Base-by-base conservation (phyloP, 129 eudicot species). In the Rutidosis leptorrhynchoides region DNA sequence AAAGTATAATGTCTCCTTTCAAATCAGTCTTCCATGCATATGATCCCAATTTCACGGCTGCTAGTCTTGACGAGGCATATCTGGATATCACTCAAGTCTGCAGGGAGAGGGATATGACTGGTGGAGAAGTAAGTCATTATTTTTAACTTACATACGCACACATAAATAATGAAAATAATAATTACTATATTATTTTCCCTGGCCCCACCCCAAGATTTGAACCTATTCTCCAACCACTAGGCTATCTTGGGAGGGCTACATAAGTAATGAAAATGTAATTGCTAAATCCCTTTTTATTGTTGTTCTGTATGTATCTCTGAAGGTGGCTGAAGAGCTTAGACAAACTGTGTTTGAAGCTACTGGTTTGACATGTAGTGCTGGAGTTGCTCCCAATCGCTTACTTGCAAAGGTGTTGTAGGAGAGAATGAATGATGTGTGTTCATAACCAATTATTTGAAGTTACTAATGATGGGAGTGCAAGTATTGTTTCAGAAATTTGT, bases 331-430 rank as follows among this genome's bases (percentile, higher is more conserved):
- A 76, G 99, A 94, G 80, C 84, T 94, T 54, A 84, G 99, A 78
- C 72, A 64, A 66, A 65, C 71, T 43, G 88, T 94, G 51, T 70
- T 66, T 64, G 74, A 69, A 70, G 95, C 86, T 79, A 94, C 99
- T 64, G 99, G 99, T 37, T 85, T 94, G 57, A 94, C 99, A 24
- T 94, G 99, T 77, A 94, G 99, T 86, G 96, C 95, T 72, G 99
- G 99, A 71, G 92, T 94, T 58, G 95, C 86, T 52, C 88, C 99
- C 24, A 94, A 94, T 71, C 88, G 96, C 68, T 84, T 94, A 77
- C 99, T 94, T 69, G 99, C 99, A 27, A 94, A 94, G 93, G 99
- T 92, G 24, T 37, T 63, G 70, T 70, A 52, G 6, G 55, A 64
- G 73, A 60, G 66, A 64, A 62, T 27, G 16, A 67, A 69, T 19